A percentile compares a stretch with the other conserved stretches of the same genome.
These are phyloP conservation scores for Cucumis hystrix DNA, from an alignment of 306 rosid genomes.

Conservation along the genomic window DNA sequence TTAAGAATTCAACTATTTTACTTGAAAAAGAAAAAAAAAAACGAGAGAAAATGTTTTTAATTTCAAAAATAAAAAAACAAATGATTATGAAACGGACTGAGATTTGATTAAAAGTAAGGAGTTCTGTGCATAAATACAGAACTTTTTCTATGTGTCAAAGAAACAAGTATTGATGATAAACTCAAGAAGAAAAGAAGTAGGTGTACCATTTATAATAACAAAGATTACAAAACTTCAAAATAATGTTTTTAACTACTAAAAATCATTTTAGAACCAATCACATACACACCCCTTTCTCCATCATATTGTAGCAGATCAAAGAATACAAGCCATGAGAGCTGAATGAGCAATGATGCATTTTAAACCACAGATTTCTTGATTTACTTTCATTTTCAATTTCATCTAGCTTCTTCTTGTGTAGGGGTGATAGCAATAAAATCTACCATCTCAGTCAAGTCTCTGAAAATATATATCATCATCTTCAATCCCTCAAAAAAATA, in stretches of 20 bases:
- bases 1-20: no score
- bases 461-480: neutral
- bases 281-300: neutral
- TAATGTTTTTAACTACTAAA: neutral
- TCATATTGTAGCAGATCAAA: neutral
- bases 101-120: neutral
- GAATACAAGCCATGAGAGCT: neutral
- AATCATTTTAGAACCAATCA: neutral
- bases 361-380: neutral
- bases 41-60: no score
- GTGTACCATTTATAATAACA: neutral
- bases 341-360: neutral
- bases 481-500: conserved; percentile 19
- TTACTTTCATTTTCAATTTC: neutral
- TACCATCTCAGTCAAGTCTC: neutral
- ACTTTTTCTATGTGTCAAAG: neutral
- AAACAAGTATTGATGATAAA: neutral
- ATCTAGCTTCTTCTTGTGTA: neutral
- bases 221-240: neutral
- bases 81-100: no score
- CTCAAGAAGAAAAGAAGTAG: neutral
- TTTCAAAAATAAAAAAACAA: no score
- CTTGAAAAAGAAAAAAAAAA: no score
- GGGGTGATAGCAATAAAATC: neutral
- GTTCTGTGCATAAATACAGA: neutral